Base-by-base conservation (phyloP, 2,329 filamentous ascomycete genomes). In the Paraconiothyrium sp. region DNA sequence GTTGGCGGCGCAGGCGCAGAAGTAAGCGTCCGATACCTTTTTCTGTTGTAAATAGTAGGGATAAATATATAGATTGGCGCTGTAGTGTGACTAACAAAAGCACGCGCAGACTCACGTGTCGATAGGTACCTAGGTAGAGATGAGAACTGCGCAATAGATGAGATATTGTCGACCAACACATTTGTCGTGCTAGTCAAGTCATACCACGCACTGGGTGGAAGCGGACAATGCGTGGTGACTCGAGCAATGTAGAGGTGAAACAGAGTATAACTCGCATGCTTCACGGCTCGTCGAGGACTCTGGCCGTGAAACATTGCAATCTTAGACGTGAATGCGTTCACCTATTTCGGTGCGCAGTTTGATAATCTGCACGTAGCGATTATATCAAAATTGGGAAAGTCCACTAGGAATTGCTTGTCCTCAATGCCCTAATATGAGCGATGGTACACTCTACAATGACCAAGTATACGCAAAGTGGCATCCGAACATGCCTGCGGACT, bases 1-100 rank as follows among this genome's bases (percentile, higher is more conserved):
- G 27, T 34, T 60, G 16, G 51, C 51, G 14, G 37, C 49, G 20
- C 49, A 44, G 51, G 24, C 51, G 24, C 22, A 32, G 13, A 54
- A 54, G 37, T 54, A 22, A 39, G 22, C n/a, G 35, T 4, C 13
- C 37, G n/a, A 22, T 11, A 20, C 14, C 6, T 4, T 8, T 22
- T 51, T 51, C 27, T 32, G 1, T 35, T 35, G 30, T 35, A 51
- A 35, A 37, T 51, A 51, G 22, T 51, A 35, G 14, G 47, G 30
- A 32, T 30, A 30, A 6, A 30, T 30, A 6, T 30, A 6, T 30
- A 30, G 4, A 30, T 30, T 4, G 27, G 27, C 27, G 27, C 27
- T 30, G 27, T 30, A 4, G 6, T 6, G 27, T 30, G 27, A 6
- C 27, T 30, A 4, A 30, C 27, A 6, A 30, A 27, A 32, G 27